Evolutionary conservation across 2,329 filamentous ascomycete species (phyloP).

Genomic region (Sporothrix protearum): DNA sequence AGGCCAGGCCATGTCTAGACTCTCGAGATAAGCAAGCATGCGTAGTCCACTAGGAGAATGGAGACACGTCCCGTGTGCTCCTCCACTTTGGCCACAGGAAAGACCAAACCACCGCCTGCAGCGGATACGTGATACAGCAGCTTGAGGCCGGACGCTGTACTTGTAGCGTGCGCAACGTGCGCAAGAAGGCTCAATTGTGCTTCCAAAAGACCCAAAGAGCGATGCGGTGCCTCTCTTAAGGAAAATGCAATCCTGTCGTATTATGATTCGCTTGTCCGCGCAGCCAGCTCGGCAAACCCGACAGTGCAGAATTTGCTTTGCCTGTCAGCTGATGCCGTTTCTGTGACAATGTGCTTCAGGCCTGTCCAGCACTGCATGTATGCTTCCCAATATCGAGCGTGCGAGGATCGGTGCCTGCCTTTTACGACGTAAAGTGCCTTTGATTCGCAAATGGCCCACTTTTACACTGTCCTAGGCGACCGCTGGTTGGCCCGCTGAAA

Average conservation of each 20-base stretch:
- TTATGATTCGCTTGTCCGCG: neutral
- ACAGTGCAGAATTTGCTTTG: neutral
- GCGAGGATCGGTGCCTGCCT: neutral
- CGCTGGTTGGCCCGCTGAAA: conserved; percentile 17
- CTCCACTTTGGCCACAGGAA: conserved; percentile 10
- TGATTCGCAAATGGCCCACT: neutral
- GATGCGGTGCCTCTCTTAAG: neutral
- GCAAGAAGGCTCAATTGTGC: neutral
- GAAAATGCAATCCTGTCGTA: neutral
- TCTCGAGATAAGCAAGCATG: neutral
- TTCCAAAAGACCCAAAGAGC: neutral
- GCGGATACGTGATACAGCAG: neutral
- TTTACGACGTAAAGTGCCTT: neutral
- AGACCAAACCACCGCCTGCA: neutral
- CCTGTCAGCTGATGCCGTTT: neutral
- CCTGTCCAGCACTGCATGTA: neutral
- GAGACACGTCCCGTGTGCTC: neutral
- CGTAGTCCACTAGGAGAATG: neutral
- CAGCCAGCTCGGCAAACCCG: neutral
- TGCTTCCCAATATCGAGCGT: neutral
- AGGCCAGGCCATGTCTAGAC: neutral
- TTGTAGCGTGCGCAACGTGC: conserved; percentile 3
- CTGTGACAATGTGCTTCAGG: neutral
- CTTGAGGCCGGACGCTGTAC: neutral
- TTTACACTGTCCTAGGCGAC: neutral